Percentiles rank a stretch among this genome's conserved stretches.
phyloP scores from a whole-genome alignment of 2,329 filamentous ascomycete species.

The Fonsecaea multimorphosa region DNA sequence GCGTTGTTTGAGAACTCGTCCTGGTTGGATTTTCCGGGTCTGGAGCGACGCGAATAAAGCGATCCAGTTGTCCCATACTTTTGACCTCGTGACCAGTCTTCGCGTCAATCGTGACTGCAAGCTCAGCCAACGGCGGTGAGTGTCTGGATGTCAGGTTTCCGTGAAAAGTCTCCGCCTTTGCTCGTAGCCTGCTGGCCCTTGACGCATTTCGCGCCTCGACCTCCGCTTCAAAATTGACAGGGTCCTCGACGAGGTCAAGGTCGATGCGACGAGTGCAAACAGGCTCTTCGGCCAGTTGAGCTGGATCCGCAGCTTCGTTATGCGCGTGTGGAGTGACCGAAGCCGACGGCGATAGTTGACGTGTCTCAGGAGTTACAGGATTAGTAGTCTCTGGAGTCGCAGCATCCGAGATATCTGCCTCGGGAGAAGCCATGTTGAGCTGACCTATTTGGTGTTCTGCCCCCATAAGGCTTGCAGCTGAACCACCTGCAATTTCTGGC shows the following conservation, averaged over 20 bases:
- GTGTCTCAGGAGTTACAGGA: slow-evolving; percentile 45
- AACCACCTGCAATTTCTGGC: slow-evolving; percentile 44
- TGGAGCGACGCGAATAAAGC: slow-evolving; percentile 31
- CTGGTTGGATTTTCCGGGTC: slow-evolving; percentile 19
- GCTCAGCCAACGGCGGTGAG: slow-evolving; percentile 39
- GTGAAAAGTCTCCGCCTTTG: slow-evolving; percentile 36
- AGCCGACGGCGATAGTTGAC: slow-evolving; percentile 39
- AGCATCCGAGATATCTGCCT: slow-evolving; percentile 43
- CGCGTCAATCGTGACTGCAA: slow-evolving; percentile 52
- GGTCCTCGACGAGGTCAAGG: slow-evolving; percentile 41
- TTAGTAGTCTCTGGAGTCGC: slow-evolving; percentile 44
- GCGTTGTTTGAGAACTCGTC: slow-evolving; percentile 25
- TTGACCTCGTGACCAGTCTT: slow-evolving; percentile 45
- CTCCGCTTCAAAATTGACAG: slow-evolving; percentile 34
- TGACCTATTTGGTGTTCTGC: slow-evolving; percentile 56
- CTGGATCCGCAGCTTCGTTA: slow-evolving; percentile 31
- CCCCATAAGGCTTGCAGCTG: slow-evolving; percentile 55
- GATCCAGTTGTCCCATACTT: slow-evolving; percentile 36
- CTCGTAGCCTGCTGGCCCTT: slow-evolving; percentile 32
- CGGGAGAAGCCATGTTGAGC: slow-evolving; percentile 55
- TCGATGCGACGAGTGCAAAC: slow-evolving; percentile 48
- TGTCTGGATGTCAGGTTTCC: slow-evolving; percentile 17
- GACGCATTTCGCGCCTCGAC: slow-evolving; percentile 35
- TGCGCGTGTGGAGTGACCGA: slow-evolving; percentile 31
- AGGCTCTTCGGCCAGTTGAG: slow-evolving; percentile 39